Evolutionary conservation across 345 rosid genomes (phyloP).

Genomic region (Fremontodendron californicum): DNA sequence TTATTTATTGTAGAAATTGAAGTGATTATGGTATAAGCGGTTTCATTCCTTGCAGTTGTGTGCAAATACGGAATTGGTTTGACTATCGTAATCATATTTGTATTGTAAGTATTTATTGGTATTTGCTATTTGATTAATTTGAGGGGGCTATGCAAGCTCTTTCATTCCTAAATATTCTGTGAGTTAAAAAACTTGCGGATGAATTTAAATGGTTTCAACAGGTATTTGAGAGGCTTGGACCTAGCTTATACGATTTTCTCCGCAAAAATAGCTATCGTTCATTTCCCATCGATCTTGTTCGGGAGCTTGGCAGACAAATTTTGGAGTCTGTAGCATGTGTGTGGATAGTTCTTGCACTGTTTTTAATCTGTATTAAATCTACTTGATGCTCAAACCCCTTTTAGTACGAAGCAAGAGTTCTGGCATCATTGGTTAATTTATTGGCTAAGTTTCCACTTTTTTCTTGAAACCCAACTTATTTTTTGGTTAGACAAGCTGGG

Average conservation of each 20-base stretch:
- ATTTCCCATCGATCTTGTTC: conserved; percentile 97
- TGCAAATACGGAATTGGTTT: conserved; percentile 99
- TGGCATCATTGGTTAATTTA: conserved; percentile 4
- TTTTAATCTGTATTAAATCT: conserved; percentile 37
- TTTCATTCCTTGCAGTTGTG: conserved; percentile 99
- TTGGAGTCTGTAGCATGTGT: conserved; percentile 99
- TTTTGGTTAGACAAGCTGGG: conserved; percentile 7
- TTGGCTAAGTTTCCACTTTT: background rate
- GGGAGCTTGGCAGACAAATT: conserved; percentile 99
- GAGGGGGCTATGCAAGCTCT: conserved; percentile 32
- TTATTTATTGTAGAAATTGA: conserved; percentile 21
- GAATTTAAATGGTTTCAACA: conserved; percentile 91
- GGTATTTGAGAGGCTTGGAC: conserved; percentile 99
- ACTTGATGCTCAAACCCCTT: conserved; percentile 23
- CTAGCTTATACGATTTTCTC: conserved; percentile 98
- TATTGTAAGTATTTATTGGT: conserved; percentile 86
- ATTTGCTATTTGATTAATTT: conserved; percentile 50
- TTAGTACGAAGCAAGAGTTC: conserved; percentile 2
- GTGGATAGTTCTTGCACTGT: conserved; percentile 60
- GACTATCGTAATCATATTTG: conserved; percentile 99
- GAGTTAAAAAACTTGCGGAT: conserved; percentile 76
- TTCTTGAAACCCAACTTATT: background rate
- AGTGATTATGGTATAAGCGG: conserved; percentile 44
- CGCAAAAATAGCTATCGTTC: conserved; percentile 97
- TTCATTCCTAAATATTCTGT: conserved; percentile 36